phyloP scores from a whole-genome alignment of 805 yeast species.

The Geotrichum ghanense region DNA sequence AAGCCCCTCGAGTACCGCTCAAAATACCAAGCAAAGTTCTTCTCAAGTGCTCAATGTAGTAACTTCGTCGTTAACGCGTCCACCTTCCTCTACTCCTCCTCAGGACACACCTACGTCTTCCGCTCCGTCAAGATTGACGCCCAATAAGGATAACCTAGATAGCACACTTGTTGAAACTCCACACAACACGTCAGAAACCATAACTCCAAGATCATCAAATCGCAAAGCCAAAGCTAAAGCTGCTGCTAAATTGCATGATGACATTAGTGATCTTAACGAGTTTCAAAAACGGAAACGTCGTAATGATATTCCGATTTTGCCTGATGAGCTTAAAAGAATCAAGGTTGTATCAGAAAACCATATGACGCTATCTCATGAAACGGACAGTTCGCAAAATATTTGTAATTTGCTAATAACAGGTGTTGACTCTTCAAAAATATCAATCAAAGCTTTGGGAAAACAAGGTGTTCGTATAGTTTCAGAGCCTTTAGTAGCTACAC shows the following conservation, averaged over 20 bases:
- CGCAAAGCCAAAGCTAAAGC: constrained; percentile 51
- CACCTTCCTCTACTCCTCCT: no score
- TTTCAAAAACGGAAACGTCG: constrained; percentile 45
- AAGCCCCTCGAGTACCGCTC: no score
- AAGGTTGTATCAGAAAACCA: constrained; percentile 14
- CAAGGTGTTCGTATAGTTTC: constrained; percentile 46
- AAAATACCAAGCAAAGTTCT: no score
- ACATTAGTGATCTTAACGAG: constrained; percentile 56
- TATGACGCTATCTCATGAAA: no score
- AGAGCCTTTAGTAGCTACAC: constrained; percentile 30
- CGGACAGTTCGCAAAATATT: not conserved
- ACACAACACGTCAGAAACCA: not conserved
- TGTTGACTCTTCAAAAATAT: constrained; percentile 3
- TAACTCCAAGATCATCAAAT: not conserved
- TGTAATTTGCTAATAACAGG: constrained; percentile 16
- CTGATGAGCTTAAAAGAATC: constrained; percentile 29
- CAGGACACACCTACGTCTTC: no score
- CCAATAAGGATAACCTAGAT: not conserved
- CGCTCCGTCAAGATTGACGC: no score
- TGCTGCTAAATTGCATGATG: constrained; percentile 49
- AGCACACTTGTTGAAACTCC: not conserved
- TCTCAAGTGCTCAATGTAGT: no score
- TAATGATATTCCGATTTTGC: constrained; percentile 29
- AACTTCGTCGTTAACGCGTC: no score
- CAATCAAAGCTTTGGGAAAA: constrained; percentile 18